Evolutionary conservation across 257 asterid genomes (phyloP), one percentile per base, ranked within the genome.

Genomic region (Solanum chilense): DNA sequence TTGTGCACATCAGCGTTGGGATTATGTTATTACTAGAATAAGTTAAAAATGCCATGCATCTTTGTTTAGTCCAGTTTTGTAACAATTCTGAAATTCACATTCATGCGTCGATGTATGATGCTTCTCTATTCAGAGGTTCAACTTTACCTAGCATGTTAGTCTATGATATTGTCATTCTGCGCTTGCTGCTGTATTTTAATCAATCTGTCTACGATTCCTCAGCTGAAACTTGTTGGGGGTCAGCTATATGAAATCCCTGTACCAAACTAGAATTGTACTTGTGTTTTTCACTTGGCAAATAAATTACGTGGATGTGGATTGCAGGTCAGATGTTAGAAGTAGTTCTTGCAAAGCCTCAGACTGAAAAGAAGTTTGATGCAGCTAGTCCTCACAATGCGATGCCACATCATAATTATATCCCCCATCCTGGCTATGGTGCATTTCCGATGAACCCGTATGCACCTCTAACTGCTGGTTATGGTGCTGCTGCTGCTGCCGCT

Each of bases 291-390:
- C 42, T 80, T 69, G 71, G 76, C 69, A 75, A 88, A 82, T 87
- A 75, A 88, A 45, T 42, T 23, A n/a, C 44, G 47, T 84, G 66
- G 42, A 27, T 85, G 37, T 73, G 81, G 84, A 88, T 44, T 88
- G 88, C 98, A 97, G 99, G 98, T 82, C 98, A 97, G 89, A 60
- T 85, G 44, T 87, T 97, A 87, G 98, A 94, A 91, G 98, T 94
- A 73, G 98, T 94, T 89, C 98, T 97, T 64, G 99, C 99, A 86
- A 97, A 95, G 93, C 99, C 99, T 87, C 99, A 95, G 94, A 78
- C 94, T 7, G 98, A 95, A 86, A 97, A 91, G 93, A 97, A 92
- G 91, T 92, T 92, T 86, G 98, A 95, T 89, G 80, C 89, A 81
- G 93, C 90, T 21, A 92, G 87, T 88, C 92, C 95, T 82, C 93